These are phyloP conservation scores for Barbatosphaeria neglecta DNA, from an alignment of 495 filamentous ascomycete genomes.

Conservation along the genomic window DNA sequence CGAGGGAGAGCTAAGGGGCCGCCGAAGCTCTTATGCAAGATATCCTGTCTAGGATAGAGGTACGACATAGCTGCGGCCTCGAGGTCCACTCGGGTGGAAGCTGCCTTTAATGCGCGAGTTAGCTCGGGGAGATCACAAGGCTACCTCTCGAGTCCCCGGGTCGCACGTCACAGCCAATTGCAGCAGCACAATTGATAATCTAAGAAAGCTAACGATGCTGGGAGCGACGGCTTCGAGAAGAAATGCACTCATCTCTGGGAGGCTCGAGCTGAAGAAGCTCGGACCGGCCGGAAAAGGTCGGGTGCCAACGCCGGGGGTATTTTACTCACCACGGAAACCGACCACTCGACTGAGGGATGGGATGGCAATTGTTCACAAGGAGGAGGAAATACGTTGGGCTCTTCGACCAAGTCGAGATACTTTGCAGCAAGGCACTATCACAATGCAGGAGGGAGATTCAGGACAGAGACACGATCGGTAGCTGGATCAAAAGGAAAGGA, in stretches of 20 bases:
- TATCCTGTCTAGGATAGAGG: constrained; percentile 34
- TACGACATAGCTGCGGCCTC: constrained; percentile 24
- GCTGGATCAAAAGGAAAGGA: not conserved
- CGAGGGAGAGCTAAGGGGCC: constrained; percentile 10
- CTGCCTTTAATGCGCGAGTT: too few relatives aligned
- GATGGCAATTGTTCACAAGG: not conserved
- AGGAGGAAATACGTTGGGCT: too few relatives aligned
- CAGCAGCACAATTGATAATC: not conserved
- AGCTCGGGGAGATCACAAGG: too few relatives aligned
- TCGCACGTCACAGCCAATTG: not conserved
- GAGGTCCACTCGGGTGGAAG: not conserved
- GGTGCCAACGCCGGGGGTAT: not conserved
- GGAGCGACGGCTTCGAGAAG: not conserved
- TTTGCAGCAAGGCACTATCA: too few relatives aligned
- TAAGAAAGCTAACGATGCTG: not conserved
- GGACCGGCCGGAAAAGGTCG: not conserved
- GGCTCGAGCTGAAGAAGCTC: not conserved
- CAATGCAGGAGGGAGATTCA: too few relatives aligned
- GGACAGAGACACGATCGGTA: not conserved
- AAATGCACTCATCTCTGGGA: not conserved
- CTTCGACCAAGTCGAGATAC: too few relatives aligned
- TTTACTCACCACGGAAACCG: not conserved
- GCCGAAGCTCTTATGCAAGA: constrained; percentile 33
- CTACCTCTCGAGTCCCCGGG: not conserved
- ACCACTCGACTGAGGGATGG: not conserved